These are phyloP conservation scores for Candida ovalis DNA, from an alignment of 805 yeast species.

Conservation along the genomic window DNA sequence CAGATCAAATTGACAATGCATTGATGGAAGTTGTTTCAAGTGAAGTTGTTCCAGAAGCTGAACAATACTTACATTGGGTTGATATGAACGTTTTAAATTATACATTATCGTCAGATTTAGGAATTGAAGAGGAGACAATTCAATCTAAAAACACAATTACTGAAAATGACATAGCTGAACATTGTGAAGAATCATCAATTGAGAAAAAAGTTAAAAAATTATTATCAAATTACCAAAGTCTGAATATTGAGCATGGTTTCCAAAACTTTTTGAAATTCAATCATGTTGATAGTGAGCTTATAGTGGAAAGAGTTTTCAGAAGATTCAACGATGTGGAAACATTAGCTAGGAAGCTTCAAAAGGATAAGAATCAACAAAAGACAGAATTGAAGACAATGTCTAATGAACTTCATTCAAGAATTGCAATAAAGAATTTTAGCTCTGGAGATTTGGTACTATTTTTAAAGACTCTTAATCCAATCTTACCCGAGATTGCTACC, in stretches of 20 bases:
- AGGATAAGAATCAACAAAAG: constrained; percentile 55
- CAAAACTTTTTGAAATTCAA: constrained; percentile 26
- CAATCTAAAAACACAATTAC: constrained; percentile 6
- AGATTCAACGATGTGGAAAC: constrained; percentile 88
- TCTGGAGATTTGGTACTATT: constrained; percentile 78
- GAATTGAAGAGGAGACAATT: constrained; percentile 20
- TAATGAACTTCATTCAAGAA: constrained; percentile 41
- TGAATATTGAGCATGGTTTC: constrained; percentile 32
- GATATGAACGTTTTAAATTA: constrained; percentile 31
- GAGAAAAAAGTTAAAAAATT: constrained; percentile 20
- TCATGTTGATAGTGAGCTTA: constrained; percentile 23
- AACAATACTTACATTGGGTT: constrained; percentile 45
- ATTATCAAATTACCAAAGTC: constrained; percentile 12
- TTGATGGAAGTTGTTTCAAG: constrained; percentile 35
- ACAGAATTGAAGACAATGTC: constrained; percentile 41
- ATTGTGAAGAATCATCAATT: constrained; percentile 19
- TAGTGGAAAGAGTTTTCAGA: constrained; percentile 46
- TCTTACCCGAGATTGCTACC: neutral
- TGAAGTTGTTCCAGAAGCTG: constrained; percentile 34
- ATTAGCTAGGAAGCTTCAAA: constrained; percentile 79
- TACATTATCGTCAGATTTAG: constrained; percentile 23
- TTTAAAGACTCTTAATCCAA: constrained; percentile 56
- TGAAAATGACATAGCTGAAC: constrained; percentile 9
- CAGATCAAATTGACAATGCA: constrained; percentile 33
- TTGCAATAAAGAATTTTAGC: constrained; percentile 65